Conservation (phyloP, 176 grass and related monocot species). For the Thinopyrum elongatum region DNA sequence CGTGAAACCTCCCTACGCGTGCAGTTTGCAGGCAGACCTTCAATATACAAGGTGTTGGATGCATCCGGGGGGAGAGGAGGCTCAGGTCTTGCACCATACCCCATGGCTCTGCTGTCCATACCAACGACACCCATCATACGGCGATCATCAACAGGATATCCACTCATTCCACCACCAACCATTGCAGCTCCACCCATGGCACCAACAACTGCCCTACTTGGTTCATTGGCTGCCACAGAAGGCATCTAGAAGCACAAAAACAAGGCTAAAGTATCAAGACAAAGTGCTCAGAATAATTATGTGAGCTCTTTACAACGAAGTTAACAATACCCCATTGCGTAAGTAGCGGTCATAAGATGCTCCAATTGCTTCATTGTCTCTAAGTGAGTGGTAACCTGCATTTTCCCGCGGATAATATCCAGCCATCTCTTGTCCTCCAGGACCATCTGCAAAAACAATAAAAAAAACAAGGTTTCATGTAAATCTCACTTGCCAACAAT, state of each 20-base stretch:
- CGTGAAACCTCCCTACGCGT: slow-evolving; percentile 97
- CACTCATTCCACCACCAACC: slow-evolving; percentile 54
- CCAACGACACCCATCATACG: slow-evolving; percentile 62
- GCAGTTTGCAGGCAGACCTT: slow-evolving; percentile 93
- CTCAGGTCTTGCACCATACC: slow-evolving; percentile 67
- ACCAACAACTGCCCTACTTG: slow-evolving; percentile 56
- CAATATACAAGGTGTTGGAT: slow-evolving; percentile 80
- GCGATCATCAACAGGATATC: slow-evolving; percentile 66
- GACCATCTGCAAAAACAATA: slow-evolving; percentile 44
- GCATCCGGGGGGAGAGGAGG: slow-evolving; percentile 89
- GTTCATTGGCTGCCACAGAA: slow-evolving; percentile 56
- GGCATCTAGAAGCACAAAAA: slow-evolving; percentile 42
- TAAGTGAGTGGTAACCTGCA: slow-evolving; percentile 60
- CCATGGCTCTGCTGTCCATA: slow-evolving; percentile 68
- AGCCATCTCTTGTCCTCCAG: slow-evolving; percentile 69
- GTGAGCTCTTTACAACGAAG: not conserved
- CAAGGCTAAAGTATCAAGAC: not conserved
- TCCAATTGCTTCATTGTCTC: slow-evolving; percentile 88
- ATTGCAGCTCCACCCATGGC: slow-evolving; percentile 45
- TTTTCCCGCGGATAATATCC: slow-evolving; percentile 85
- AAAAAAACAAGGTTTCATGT: not conserved
- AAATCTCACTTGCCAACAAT: not conserved
- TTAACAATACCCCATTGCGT: slow-evolving; percentile 73
- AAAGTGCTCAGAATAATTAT: not conserved
- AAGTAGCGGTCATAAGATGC: slow-evolving; percentile 97